A percentile compares a stretch with the other conserved stretches of the same genome.
These are phyloP conservation scores for Eucalyptus grandis DNA, from an alignment of 345 rosid species.

Conservation along the genomic window DNA sequence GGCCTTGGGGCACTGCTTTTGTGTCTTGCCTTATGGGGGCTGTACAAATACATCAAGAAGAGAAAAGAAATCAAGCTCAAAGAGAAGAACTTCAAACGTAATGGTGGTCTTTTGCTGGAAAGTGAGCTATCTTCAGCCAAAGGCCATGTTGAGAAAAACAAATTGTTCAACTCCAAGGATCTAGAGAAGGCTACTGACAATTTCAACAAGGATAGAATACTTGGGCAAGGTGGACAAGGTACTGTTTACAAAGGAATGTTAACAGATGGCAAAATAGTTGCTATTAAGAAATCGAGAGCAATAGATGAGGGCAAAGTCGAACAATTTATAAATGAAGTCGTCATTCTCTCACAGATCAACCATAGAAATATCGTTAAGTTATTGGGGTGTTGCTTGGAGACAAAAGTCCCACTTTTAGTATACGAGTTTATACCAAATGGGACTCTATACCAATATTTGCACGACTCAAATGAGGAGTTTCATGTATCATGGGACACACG, in stretches of 20 bases:
- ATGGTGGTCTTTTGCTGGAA: neutral
- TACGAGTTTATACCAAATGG: too few relatives aligned
- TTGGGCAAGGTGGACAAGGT: neutral
- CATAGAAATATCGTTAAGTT: too few relatives aligned
- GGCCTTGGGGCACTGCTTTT: neutral
- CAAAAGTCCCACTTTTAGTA: too few relatives aligned
- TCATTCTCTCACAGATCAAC: too few relatives aligned
- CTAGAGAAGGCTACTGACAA: neutral
- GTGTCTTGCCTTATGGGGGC: neutral
- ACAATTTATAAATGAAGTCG: neutral
- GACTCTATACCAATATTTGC: too few relatives aligned
- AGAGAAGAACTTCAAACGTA: neutral
- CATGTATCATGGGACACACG: too few relatives aligned
- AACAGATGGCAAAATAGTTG: neutral
- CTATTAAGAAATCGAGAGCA: neutral
- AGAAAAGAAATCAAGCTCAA: neutral
- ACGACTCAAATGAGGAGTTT: accelerated
- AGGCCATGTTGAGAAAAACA: neutral
- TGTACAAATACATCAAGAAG: neutral
- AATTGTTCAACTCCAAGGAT: neutral
- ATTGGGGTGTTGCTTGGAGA: too few relatives aligned
- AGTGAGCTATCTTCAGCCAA: neutral
- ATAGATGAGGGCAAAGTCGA: neutral
- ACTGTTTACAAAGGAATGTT: neutral
- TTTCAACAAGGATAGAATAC: neutral